Evolutionary conservation across 768 basidiomycete genomes (phyloP), one percentile per base, ranked within the genome.

Genomic region (Gymnopilus junonius): DNA sequence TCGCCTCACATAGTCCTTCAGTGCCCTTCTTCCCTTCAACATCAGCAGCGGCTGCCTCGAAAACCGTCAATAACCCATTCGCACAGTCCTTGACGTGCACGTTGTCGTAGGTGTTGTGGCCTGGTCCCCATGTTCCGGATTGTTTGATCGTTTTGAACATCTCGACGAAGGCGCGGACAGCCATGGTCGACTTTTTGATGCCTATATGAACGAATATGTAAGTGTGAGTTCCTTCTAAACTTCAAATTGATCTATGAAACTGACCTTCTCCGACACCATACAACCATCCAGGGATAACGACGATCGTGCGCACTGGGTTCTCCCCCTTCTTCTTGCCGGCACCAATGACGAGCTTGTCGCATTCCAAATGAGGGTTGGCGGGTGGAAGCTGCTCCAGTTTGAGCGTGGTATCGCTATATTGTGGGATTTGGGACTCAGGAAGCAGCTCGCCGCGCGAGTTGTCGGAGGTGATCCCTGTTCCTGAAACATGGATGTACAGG

Each of bases 81-180:
- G n/a, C n/a, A n/a, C n/a, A n/a, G n/a, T 83, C 82, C 55, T 75
- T 76, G 58, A 83, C 76, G 50, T 83, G 80, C 5, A 80, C 69
- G 40, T 73, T 78, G 35, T 71, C 72, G 72, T 78, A 74, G 11
- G 71, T 37, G 37, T 80, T 82, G 42, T 69, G 67, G 1, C 81
- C 81, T 4, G 73, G 65, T 7, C 81, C 82, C 77, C 77, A 83
- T 3, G 80, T 79, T 15, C 82, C 81, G 0, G 75, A 75, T 42
- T 72, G 70, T 23, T 79, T 76, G 12, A 72, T 62, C 0, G 70
- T 63, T 61, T 75, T 73, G 50, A 69, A 71, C 59, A 78, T 70
- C 37, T 70, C 65, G 37, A 79, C 58, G 67, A 77, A 83, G 6
- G 77, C 62, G 31, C 79, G 77, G 2, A 82, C 63, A 64, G 77